Evolutionary conservation across 148 eudicot genomes (phyloP).

Genomic region (Cornus suecica): DNA sequence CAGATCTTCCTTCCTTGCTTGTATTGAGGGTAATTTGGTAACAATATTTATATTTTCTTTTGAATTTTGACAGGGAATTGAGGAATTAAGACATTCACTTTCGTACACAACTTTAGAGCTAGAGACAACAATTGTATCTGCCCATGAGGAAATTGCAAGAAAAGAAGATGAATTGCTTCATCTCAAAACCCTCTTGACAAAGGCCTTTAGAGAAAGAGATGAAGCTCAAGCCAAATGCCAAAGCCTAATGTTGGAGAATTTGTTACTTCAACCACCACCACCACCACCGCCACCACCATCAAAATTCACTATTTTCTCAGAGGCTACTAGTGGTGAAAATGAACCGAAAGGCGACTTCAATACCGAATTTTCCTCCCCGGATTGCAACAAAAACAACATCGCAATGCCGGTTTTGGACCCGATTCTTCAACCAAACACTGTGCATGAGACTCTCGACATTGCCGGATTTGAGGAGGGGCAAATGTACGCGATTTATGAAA

Average conservation of each 20-base stretch:
- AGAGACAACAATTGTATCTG: conserved; percentile 52
- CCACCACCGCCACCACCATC: conserved; percentile 12
- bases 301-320: conserved; percentile 13
- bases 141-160: conserved; percentile 69
- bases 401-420: neutral
- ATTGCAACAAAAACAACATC: conserved; percentile 27
- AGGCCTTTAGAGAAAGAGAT: conserved; percentile 59
- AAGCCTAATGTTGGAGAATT: conserved; percentile 40
- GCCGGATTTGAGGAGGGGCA: too few species aligned
- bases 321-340: conserved; percentile 27
- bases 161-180: conserved; percentile 64
- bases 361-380: conserved; percentile 24
- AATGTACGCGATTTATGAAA: too few species aligned
- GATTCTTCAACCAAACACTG: too few species aligned
- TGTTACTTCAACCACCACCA: conserved; percentile 37
- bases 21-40: neutral
- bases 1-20: neutral
- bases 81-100: conserved; percentile 52
- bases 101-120: conserved; percentile 59
- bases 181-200: conserved; percentile 40
- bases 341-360: conserved; percentile 22
- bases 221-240: conserved; percentile 54
- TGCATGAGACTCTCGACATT: too few species aligned
- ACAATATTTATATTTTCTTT: neutral
- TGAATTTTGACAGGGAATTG: conserved; percentile 35